Evolutionary conservation across 1,139 yeast species (phyloP), one percentile per base, ranked within the genome.

Genomic region (Arxiozyma bovina): DNA sequence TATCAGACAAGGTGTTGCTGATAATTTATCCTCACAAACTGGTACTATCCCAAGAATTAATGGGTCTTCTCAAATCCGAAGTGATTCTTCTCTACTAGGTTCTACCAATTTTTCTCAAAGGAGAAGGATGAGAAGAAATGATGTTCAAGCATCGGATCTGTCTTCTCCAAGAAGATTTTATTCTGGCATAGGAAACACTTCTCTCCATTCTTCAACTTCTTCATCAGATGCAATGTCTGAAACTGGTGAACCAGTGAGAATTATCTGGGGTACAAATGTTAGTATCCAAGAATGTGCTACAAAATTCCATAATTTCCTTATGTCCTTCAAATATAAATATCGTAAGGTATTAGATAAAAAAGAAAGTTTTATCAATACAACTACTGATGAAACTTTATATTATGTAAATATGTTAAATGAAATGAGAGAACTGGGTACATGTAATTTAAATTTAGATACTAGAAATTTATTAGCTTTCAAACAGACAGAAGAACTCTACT

Each of bases 181-280:
- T 22, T 61, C 69, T 5, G 62, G 54, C 55, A 17, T 52, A 23
- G 53, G 46, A n/a, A 50, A 34, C 52, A 48, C 51, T 25, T 54
- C 44, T 25, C 50, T 25, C 27, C 45, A 20, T 17, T 27, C 58
- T 53, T 53, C 61, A 15, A 58, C 65, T 1, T 64, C 68, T 6
- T 62, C 67, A 11, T 68, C 69, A 9, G 65, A 57, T 50, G 61
- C 61, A 7, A 64, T 62, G 11, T 65, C 68, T 8, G 75, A 74
- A 52, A 72, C 74, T 20, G 83, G 79, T 57, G 94, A 85, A 60
- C 94, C 96, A 0, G 81, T 84, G 41, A 80, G 96, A 66, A 96
- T 93, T 55, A 91, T 93, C 65, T 93, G 99, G 99, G 99, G 99
- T 70, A 93, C 99, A 1, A 91, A 93, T 67, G 96, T 93, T 38